Base-by-base conservation (phyloP, 768 basidiomycete genomes). In the Rhodosporidiobolus odoratus region DNA sequence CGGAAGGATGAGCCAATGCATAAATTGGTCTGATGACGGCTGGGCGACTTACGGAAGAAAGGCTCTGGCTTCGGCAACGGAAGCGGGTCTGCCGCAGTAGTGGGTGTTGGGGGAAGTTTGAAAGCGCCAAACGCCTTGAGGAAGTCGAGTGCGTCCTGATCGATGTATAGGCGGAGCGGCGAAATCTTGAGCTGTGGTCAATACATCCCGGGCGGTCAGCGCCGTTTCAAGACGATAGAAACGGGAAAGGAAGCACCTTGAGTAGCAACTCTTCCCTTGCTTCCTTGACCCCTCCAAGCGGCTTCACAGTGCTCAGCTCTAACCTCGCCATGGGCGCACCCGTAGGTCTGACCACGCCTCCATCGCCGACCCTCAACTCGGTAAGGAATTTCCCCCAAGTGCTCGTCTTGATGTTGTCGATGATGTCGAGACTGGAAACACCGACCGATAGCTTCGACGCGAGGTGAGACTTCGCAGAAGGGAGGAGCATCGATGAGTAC, bases 361-460 rank as follows among this genome's bases (percentile, higher is more conserved):
- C 85, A 23, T 90, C 87, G 80, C 95, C 92, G 12, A 89, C 84
- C 47, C 89, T 85, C 77, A 96, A 83, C 63, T 87, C 86, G 6
- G 92, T 94, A 68, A 99, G 81, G 79, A 99, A 98, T 79, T 95
- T 98, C 81, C 88, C 90, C 96, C 96, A 99, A 0, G 96, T 97
- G 15, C 93, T 97, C 0, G 93, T 94, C 82, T 91, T 93, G 83
- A 99, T 92, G 77, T 96, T 94, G 79, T 99, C 96, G 60, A 98
- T 81, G 68, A 98, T 96, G 79, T 96, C 92, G 27, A 92, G 76
- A 70, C 91, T 86, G 67, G 81, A 84, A 60, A 93, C 83, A 17
- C 86, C 87, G 21, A 86, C 84, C 57, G 89, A 83, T 2, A 86
- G 84, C 62, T 88, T 83, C 4, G 88, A 89, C 15, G 88, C 86